Percentiles rank a stretch among this genome's conserved stretches.
These are phyloP conservation scores for Leccinum imitatum DNA, from an alignment of 768 basidiomycete genomes.

Conservation along the genomic window DNA sequence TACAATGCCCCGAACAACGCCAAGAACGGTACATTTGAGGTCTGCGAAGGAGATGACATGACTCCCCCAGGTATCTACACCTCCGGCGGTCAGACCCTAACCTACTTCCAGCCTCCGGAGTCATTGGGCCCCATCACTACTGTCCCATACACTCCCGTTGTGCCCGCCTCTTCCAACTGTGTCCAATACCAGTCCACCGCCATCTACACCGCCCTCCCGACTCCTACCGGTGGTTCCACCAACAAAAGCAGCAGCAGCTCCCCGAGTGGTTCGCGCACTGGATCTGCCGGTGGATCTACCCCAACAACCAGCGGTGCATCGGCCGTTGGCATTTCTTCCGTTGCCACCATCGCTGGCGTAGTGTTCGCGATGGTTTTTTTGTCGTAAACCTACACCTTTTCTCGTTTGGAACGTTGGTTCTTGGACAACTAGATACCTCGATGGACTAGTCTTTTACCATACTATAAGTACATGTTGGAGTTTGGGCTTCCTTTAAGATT, in stretches of 20 bases:
- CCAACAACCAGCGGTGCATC: constrained; percentile 20
- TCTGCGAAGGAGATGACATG: constrained; percentile 68
- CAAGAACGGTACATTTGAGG: constrained; percentile 56
- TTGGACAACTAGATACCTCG: background rate
- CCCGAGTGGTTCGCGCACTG: constrained; percentile 15
- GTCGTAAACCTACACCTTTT: constrained; percentile 19
- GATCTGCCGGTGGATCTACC: constrained; percentile 16
- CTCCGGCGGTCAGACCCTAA: constrained; percentile 38
- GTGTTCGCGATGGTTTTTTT: constrained; percentile 36
- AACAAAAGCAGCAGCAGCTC: background rate
- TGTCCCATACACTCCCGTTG: constrained; percentile 43
- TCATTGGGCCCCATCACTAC: constrained; percentile 42
- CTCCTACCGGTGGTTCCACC: constrained; percentile 6
- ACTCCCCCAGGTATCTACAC: constrained; percentile 54
- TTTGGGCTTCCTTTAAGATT: background rate
- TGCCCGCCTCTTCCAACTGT: constrained; percentile 46
- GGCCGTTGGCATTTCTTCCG: constrained; percentile 27
- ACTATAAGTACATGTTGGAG: background rate
- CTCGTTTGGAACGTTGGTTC: no score
- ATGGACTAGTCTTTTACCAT: background rate
- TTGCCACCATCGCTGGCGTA: constrained; percentile 34
- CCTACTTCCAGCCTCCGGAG: constrained; percentile 50
- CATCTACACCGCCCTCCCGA: constrained; percentile 34
- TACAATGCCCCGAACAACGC: constrained; percentile 74
- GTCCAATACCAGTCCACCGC: constrained; percentile 35